phyloP scores from a whole-genome alignment of 2,329 filamentous ascomycete genomes.

The Sporothrix curviconia region DNA sequence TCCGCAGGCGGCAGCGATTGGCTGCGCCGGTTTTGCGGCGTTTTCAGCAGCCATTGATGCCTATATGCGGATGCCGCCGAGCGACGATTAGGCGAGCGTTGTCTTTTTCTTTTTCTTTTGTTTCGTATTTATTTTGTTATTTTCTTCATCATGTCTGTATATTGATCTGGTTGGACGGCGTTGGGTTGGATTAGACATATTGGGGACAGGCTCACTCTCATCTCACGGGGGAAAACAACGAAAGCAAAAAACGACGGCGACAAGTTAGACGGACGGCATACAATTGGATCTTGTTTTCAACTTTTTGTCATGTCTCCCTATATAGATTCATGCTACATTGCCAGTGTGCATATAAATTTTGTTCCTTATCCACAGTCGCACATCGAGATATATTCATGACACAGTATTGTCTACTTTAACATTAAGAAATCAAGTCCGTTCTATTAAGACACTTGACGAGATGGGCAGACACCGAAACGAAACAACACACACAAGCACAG shows the following conservation, averaged over 20 bases:
- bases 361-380: not conserved
- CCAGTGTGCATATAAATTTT: not conserved
- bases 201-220: not conserved
- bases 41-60: conserved; percentile 89
- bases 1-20: conserved; percentile 78
- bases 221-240: not conserved
- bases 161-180: conserved; percentile 1
- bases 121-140: not conserved
- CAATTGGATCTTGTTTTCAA: not conserved
- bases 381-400: not conserved
- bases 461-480: no score
- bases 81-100: conserved; percentile 42
- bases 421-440: not conserved
- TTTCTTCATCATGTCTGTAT: not conserved
- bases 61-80: conserved; percentile 72
- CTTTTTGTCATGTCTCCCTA: not conserved
- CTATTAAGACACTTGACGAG: no score
- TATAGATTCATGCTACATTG: not conserved
- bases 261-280: no score
- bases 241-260: not conserved
- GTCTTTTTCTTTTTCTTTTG: not conserved
- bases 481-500: no score
- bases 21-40: conserved; percentile 88
- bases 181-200: conserved; percentile 7
- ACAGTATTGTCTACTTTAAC: not conserved